These are phyloP conservation scores for Trichaptum fuscoviolaceum DNA, from an alignment of 768 basidiomycete genomes.

Conservation along the genomic window DNA sequence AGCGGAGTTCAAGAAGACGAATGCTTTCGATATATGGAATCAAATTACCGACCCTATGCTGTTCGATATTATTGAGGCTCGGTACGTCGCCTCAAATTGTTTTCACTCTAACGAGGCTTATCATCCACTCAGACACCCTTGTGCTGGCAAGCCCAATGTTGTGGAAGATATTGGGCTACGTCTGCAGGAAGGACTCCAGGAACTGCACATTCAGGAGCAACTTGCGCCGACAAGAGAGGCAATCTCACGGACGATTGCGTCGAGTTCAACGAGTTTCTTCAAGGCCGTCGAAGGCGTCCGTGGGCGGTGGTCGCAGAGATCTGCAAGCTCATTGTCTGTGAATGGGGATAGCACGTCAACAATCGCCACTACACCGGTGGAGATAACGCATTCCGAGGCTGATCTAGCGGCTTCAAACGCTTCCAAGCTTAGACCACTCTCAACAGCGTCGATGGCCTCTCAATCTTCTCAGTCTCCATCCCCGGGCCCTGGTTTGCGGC, in stretches of 20 bases:
- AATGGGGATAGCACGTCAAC: constrained; percentile 17
- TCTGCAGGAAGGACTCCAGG: constrained; percentile 90
- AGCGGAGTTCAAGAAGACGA: constrained; percentile 79
- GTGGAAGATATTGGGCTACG: constrained; percentile 90
- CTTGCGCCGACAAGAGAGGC: constrained; percentile 92
- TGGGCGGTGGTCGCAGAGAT: constrained; percentile 58
- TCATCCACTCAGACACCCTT: constrained; percentile 67
- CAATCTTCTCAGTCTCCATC: constrained; percentile 3
- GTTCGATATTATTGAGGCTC: constrained; percentile 93
- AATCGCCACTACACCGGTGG: constrained; percentile 12
- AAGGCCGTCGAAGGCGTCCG: constrained; percentile 88
- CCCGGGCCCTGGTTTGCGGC: constrained; percentile 20
- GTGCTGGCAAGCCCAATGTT: constrained; percentile 83
- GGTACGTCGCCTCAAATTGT: constrained; percentile 39
- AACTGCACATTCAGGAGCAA: constrained; percentile 88
- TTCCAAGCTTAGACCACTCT: constrained; percentile 1
- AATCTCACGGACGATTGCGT: constrained; percentile 67
- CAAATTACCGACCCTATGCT: constrained; percentile 83
- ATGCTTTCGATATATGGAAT: constrained; percentile 89
- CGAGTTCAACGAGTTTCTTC: constrained; percentile 76
- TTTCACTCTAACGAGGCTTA: constrained; percentile 2
- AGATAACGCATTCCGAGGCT: constrained; percentile 14
- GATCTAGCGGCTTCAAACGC: constrained; percentile 2
- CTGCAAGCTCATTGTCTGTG: constrained; percentile 21
- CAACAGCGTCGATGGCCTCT: neutral